Percentiles rank a stretch among this genome's conserved stretches.
Evolutionary conservation across 2,329 filamentous ascomycete species (phyloP).

Genomic region (Immersiporthe knoxdaviesiana): DNA sequence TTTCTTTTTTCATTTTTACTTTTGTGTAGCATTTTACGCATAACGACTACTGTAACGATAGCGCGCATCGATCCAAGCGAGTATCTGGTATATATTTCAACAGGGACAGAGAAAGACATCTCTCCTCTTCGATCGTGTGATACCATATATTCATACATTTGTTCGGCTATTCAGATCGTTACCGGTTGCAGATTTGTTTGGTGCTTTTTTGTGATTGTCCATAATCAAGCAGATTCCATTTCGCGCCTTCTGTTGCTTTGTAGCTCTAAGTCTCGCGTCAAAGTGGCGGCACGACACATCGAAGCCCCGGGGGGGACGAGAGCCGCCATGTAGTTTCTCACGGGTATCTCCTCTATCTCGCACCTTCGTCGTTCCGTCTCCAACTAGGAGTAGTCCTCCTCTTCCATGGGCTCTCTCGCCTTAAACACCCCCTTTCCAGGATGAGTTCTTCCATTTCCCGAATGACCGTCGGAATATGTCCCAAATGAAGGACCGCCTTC

Average conservation of each 20-base stretch:
- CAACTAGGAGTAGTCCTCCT: not conserved
- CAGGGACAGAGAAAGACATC: not conserved
- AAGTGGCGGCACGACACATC: not conserved
- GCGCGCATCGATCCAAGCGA: not conserved
- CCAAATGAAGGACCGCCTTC: not conserved
- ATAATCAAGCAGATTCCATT: not conserved
- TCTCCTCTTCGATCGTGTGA: not conserved
- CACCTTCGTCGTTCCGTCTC: not conserved
- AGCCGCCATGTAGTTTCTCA: not conserved
- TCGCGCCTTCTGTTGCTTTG: not conserved
- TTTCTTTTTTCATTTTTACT: not conserved
- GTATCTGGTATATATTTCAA: not conserved
- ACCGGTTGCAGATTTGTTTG: no score
- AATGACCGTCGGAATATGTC: not conserved
- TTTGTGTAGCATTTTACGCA: not conserved
- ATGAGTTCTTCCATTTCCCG: not conserved
- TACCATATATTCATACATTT: not conserved
- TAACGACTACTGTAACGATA: not conserved
- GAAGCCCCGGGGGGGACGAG: not conserved
- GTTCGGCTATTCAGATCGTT: not conserved
- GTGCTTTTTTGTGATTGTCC: no score
- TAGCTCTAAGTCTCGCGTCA: not conserved
- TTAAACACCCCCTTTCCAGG: not conserved
- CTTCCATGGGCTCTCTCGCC: not conserved
- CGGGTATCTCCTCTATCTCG: slow-evolving; percentile 18